Evolutionary conservation across 768 basidiomycete species (phyloP), one percentile per base, ranked within the genome.

Genomic region (Phylloporus sp.): DNA sequence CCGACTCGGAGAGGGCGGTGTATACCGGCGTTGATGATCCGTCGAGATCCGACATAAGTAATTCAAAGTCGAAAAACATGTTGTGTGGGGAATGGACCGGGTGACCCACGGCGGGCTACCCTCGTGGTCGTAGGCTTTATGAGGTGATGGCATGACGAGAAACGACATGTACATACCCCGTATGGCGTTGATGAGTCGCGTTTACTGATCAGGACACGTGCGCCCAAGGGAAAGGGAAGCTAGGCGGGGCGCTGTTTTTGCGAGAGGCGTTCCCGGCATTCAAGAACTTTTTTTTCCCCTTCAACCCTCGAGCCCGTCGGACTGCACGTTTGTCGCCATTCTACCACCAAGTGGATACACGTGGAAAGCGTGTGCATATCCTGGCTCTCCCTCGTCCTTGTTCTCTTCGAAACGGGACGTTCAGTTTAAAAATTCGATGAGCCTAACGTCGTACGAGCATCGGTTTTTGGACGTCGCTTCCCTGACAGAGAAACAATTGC

Each of bases 391-490:
- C 22, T 3, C 27, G 6, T 6, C 6, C 21, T n/a, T 2, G 21
- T 23, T 31, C 29, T 22, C 42, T 22, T 44, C 48, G 48, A 44
- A 49, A 49, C 48, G 37, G 23, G 35, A 35, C 5, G 10, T 20
- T 34, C 18, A 42, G 7, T 23, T 36, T n/a, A 32, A n/a, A n/a
- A n/a, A 11, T 9, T 40, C 11, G 38, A 46, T 40, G 24, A 23
- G 22, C 9, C 26, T 11, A 9, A n/a, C 21, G 28, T 36, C 21
- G 44, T 31, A 28, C 23, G 35, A 24, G 27, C n/a, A 9, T 17
- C 23, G 10, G 3, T 7, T 18, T 23, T 10, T 29, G n/a, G 46
- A 38, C 43, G 31, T 46, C 46, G 55, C 53, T 46, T 45, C 38
- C 37, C 38, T 20, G 31, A 21, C 18, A 15, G 15, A 3, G 24